phyloP scores from a whole-genome alignment of 2,329 filamentous ascomycete species.

The Annulohypoxylon truncatum region DNA sequence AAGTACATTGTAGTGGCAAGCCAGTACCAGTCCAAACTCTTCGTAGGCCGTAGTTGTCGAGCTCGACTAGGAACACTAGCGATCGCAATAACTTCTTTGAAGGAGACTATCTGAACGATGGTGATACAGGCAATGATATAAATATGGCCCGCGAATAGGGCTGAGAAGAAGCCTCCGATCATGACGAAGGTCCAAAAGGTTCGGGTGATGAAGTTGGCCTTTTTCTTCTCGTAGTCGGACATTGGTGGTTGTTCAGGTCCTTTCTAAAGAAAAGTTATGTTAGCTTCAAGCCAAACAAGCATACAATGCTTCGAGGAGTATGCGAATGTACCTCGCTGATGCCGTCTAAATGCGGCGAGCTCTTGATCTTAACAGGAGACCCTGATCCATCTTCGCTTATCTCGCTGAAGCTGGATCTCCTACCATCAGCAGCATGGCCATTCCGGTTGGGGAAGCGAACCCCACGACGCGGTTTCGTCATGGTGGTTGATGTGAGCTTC shows the following conservation, averaged over 20 bases:
- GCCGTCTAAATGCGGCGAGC: conserved; percentile 50
- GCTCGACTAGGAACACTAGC: conserved; percentile 93
- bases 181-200: conserved; percentile 99
- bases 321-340: conserved; percentile 52
- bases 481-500: conserved; percentile 24
- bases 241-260: conserved; percentile 55
- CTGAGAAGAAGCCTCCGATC: conserved; percentile 91
- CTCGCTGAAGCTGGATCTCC: conserved; percentile 78
- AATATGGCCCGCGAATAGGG: conserved; percentile 95
- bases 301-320: too few species aligned
- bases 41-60: conserved; percentile 90
- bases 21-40: conserved; percentile 99
- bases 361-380: conserved; percentile 49
- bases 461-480: conserved; percentile 59
- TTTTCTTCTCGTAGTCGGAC: conserved; percentile 96
- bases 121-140: conserved; percentile 96
- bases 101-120: conserved; percentile 93
- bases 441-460: conserved; percentile 67
- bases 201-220: conserved; percentile 95
- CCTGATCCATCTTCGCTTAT: conserved; percentile 69
- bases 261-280: conserved; percentile 53
- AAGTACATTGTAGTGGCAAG: conserved; percentile 99
- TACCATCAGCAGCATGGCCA: conserved; percentile 61
- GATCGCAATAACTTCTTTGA: conserved; percentile 99
- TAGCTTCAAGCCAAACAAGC: background rate